Evolutionary conservation across 257 asterid genomes (phyloP), one percentile per base, ranked within the genome.

Genomic region (Petunia secreta): DNA sequence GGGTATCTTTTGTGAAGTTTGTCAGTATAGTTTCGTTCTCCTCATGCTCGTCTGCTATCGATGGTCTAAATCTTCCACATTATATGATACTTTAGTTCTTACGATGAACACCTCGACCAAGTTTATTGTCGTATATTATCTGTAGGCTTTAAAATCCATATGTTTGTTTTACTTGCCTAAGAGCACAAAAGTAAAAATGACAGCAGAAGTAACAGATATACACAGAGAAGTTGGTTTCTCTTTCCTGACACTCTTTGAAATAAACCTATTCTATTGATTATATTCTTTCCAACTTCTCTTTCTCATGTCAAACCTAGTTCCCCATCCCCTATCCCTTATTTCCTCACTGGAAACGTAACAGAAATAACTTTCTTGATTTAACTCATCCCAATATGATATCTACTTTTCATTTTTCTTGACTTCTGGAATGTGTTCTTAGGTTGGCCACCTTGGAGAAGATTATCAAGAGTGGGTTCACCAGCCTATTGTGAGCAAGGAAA

Each of bases 401-500:
- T 73, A 52, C 57, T 50, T 25, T 36, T 36, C 34, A 74, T 13
- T 52, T 74, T 46, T 50, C 15, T 25, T 59, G 44, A 59, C 66
- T 57, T 62, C 71, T 69, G 41, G 63, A 77, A 25, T 77, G 59
- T 43, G 77, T 25, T 80, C 40, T 69, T 82, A 93, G 96, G 97
- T 90, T 80, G 97, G 97, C 91, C 87, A 89, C 88, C 98, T 92
- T 87, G 96, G 98, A 80, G 94, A 90, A 83, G 86, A 85, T 79
- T 93, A 93, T 64, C 91, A 93, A 38, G 91, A 90, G 85, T 91
- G 95, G 93, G 92, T 91, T 85, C 97, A 92, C 83, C 90, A 87
- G 63, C 93, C 97, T 80, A 89, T 90, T 65, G 75, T 87, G 80
- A 82, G 87, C 89, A 90, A 89, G 73, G 95, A 90, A 80, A 85